phyloP scores from a whole-genome alignment of 2,329 filamentous ascomycete genomes.

The Phialophora verrucosa region DNA sequence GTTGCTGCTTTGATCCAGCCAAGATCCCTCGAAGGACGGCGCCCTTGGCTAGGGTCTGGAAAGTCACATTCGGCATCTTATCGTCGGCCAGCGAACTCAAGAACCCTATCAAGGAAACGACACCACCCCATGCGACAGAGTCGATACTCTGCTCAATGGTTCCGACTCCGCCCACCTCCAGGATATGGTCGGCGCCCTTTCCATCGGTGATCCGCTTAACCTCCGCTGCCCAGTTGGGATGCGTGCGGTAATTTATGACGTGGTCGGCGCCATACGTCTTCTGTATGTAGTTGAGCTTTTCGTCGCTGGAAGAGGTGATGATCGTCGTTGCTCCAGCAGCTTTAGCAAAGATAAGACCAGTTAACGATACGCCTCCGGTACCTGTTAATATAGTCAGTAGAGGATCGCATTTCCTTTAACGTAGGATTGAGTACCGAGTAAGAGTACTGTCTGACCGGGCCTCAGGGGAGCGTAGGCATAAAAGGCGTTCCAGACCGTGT shows the following conservation, averaged over 20 bases:
- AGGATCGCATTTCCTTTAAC: not conserved
- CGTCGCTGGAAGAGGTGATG: constrained; percentile 58
- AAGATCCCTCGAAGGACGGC: constrained; percentile 64
- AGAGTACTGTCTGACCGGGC: constrained; percentile 49
- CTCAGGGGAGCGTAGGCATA: constrained; percentile 51
- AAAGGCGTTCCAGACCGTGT: constrained; percentile 57
- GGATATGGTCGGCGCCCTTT: constrained; percentile 51
- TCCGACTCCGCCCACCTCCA: constrained; percentile 50
- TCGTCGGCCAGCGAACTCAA: constrained; percentile 53
- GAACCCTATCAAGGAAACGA: constrained; percentile 43
- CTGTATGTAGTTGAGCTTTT: constrained; percentile 50
- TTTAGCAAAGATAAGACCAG: constrained; percentile 46
- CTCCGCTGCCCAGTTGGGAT: constrained; percentile 53
- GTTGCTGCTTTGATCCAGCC: constrained; percentile 65
- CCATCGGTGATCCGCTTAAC: constrained; percentile 52
- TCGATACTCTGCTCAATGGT: constrained; percentile 55
- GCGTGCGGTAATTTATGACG: constrained; percentile 57
- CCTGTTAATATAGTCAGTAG: not conserved
- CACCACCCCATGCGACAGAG: constrained; percentile 53
- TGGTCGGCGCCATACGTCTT: constrained; percentile 52
- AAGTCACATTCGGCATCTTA: constrained; percentile 66
- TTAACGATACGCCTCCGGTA: not conserved
- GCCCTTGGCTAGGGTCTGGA: constrained; percentile 58
- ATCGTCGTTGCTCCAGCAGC: constrained; percentile 55
- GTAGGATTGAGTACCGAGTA: constrained; percentile 36